Base-by-base conservation (phyloP, 139 green algal species). In the Ulvella scutata region DNA sequence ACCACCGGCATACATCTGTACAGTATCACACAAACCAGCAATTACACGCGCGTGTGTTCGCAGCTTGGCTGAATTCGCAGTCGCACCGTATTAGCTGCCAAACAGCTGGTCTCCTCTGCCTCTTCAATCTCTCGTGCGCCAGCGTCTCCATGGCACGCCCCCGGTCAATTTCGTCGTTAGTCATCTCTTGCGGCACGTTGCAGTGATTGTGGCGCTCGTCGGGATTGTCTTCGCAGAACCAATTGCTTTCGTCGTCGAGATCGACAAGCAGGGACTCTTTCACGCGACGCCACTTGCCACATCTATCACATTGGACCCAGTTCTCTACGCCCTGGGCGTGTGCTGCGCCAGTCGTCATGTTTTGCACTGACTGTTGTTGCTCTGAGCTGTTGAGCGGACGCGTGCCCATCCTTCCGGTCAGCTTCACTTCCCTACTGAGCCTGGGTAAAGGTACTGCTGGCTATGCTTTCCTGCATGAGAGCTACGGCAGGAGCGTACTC, bases 301-400 rank as follows among this genome's bases (percentile, higher is more conserved):
- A 97, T 0, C 61, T 60, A 73, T 96, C 92, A 73, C 92, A 97
- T 21, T 88, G 79, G 6, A 95, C 86, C 91, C 91, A 97, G 23
- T 80, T 74, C 3, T 84, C 62, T 23, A 35, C 28, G 28, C 2
- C 37, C 17, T n/a, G n/a, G n/a, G n/a, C n/a, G n/a, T n/a, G n/a
- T n/a, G n/a, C n/a, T n/a, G n/a, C n/a, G n/a, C n/a, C n/a, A n/a
- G n/a, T n/a, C n/a, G n/a, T n/a, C n/a, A n/a, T n/a, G n/a, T n/a
- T n/a, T n/a, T n/a, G n/a, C n/a, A n/a, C n/a, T n/a, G n/a, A n/a
- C n/a, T n/a, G n/a, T n/a, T n/a, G n/a, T n/a, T n/a, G n/a, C n/a
- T n/a, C n/a, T n/a, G n/a, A n/a, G n/a, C n/a, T n/a, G n/a, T n/a
- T n/a, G n/a, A n/a, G n/a, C n/a, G n/a, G n/a, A n/a, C n/a, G n/a